Conservation (phyloP, 2,329 filamentous ascomycete genomes). For the Neocucurbitaria cava region DNA sequence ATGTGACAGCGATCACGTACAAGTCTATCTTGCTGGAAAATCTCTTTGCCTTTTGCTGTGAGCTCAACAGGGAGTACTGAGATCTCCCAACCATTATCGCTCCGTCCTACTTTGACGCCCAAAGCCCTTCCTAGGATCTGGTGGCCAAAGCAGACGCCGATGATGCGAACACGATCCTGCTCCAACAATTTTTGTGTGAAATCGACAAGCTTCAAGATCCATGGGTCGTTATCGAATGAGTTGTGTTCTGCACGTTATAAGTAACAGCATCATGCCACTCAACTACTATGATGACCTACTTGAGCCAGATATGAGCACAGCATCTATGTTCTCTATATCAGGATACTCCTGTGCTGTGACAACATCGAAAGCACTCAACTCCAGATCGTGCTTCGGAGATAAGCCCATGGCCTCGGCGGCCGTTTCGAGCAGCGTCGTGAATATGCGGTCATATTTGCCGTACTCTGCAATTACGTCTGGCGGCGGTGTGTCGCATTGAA, state of each 20-base stretch:
- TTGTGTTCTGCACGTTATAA: constrained; percentile 64
- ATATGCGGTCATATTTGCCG: constrained; percentile 72
- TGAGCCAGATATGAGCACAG: constrained; percentile 78
- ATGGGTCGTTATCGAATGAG: constrained; percentile 74
- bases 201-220: constrained; percentile 77
- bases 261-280: not conserved
- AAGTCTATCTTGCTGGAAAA: constrained; percentile 72
- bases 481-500: constrained; percentile 85
- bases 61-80: constrained; percentile 74
- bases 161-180: constrained; percentile 69
- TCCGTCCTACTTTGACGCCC: constrained; percentile 70
- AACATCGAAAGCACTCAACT: constrained; percentile 73
- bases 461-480: constrained; percentile 69
- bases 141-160: constrained; percentile 88
- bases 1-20: constrained; percentile 49
- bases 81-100: constrained; percentile 79
- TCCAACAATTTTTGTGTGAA: constrained; percentile 68
- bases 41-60: constrained; percentile 70
- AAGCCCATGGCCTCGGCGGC: constrained; percentile 58
- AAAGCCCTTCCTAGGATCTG: constrained; percentile 81
- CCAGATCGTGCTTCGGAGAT: constrained; percentile 53
- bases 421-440: constrained; percentile 60
- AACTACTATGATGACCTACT: constrained; percentile 51
- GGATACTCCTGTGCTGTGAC: constrained; percentile 75
- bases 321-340: constrained; percentile 75